A percentile compares a stretch with the other conserved stretches of the same genome.
Conservation (phyloP, 106 monocot species). For the Platanthera zijinensis region DNA sequence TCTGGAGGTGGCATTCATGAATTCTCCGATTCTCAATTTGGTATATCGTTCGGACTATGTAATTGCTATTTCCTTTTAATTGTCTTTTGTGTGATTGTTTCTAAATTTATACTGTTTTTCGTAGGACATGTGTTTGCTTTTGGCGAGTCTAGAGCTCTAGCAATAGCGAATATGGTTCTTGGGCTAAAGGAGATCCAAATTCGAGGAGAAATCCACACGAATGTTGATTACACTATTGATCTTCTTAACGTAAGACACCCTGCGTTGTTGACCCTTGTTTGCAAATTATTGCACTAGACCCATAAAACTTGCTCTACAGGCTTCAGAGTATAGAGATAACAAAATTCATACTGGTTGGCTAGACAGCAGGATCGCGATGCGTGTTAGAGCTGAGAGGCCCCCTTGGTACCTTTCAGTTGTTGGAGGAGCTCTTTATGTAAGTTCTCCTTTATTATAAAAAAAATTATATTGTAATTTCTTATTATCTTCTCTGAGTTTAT, state of each 20-base stretch:
- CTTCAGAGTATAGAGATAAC: conserved; percentile 86
- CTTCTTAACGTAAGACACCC: conserved; percentile 72
- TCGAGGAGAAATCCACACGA: conserved; percentile 92
- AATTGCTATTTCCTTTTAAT: conserved; percentile 2
- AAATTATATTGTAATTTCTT: neutral
- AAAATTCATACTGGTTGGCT: conserved; percentile 98
- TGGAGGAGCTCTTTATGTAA: conserved; percentile 97
- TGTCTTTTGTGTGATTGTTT: neutral
- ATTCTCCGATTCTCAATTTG: conserved; percentile 99
- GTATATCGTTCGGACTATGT: conserved; percentile 29
- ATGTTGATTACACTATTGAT: conserved; percentile 97
- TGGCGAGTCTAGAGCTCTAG: conserved; percentile 91
- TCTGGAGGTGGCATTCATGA: conserved; percentile 99
- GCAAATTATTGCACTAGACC: neutral
- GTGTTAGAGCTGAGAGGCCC: conserved; percentile 99
- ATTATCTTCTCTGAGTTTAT: neutral
- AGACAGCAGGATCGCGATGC: conserved; percentile 97
- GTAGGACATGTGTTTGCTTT: conserved; percentile 97
- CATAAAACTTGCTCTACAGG: conserved; percentile 31
- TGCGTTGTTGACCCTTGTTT: neutral
- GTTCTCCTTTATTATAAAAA: neutral
- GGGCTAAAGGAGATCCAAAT: conserved; percentile 97
- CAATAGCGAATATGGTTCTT: conserved; percentile 97
- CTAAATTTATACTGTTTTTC: conserved; percentile 14
- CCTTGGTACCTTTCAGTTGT: conserved; percentile 99